These are phyloP conservation scores for Hanseniaspora vineae DNA, from an alignment of 805 yeast genomes.

Conservation along the genomic window DNA sequence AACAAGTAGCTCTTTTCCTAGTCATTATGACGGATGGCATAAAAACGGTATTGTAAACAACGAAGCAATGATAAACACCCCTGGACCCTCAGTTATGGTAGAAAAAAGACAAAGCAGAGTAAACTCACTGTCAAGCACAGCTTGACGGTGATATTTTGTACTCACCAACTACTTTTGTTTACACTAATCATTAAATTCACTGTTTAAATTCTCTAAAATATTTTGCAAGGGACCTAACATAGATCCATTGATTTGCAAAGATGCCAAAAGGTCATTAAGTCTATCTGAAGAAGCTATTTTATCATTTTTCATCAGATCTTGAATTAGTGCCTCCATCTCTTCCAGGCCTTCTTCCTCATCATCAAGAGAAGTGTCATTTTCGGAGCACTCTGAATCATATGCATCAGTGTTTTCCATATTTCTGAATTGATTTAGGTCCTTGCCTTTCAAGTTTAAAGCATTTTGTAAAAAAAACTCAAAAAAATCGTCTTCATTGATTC, in stretches of 20 bases:
- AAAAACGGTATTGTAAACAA: no score
- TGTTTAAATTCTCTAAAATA: conserved; percentile 6
- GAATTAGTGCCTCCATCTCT: neutral
- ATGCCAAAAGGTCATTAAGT: conserved; percentile 7
- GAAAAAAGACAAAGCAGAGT: no score
- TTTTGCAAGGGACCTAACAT: conserved; percentile 9
- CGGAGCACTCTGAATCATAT: neutral
- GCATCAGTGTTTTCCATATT: conserved; percentile 5
- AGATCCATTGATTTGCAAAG: conserved; percentile 7
- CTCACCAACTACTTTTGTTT: neutral
- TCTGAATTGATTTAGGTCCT: conserved; percentile 30
- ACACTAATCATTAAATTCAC: neutral
- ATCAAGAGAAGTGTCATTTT: conserved; percentile 1
- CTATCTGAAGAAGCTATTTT: conserved; percentile 1
- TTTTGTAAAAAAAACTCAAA: conserved; percentile 49
- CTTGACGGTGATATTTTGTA: neutral
- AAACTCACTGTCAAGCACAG: neutral
- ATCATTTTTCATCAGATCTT: neutral
- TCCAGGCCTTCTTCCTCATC: neutral
- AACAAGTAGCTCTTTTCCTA: no score
- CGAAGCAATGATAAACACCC: no score
- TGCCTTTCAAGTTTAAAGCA: conserved; percentile 36
- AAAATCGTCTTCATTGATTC: conserved; percentile 56
- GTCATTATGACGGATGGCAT: no score
- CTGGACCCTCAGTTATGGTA: no score